Conservation (phyloP, 768 basidiomycete genomes). For the Boletus reticulatus region DNA sequence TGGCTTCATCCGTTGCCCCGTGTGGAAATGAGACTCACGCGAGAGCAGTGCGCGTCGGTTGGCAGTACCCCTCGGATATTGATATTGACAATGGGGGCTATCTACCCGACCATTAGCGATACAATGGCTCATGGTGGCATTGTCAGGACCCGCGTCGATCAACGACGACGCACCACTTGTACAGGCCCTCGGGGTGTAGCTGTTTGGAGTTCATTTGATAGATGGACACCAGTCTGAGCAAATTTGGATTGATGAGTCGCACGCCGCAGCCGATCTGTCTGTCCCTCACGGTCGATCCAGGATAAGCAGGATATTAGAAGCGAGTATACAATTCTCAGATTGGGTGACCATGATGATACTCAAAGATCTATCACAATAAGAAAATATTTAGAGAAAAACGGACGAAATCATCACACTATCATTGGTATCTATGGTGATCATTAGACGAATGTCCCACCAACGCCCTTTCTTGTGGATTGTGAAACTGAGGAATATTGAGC, state of each 20-base stretch:
- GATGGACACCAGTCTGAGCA: slow-evolving; percentile 35
- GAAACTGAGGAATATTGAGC: slow-evolving; percentile 19
- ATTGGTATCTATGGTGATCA: slow-evolving; percentile 53
- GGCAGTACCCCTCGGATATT: slow-evolving; percentile 42
- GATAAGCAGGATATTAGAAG: slow-evolving; percentile 41
- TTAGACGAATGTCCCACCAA: slow-evolving; percentile 48
- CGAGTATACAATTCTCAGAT: slow-evolving; percentile 42
- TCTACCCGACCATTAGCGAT: slow-evolving; percentile 31
- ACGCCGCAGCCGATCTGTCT: slow-evolving; percentile 37
- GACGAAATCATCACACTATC: slow-evolving; percentile 33
- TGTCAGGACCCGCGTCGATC: slow-evolving; percentile 36
- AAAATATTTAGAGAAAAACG: slow-evolving; percentile 34
- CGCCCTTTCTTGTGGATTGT: slow-evolving; percentile 45
- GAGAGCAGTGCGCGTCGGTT: slow-evolving; percentile 27
- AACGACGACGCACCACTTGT: slow-evolving; percentile 13
- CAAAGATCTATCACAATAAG: slow-evolving; percentile 45
- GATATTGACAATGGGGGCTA: slow-evolving; percentile 37
- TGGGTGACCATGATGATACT: slow-evolving; percentile 45
- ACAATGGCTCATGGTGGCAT: slow-evolving; percentile 1
- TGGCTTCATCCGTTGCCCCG: slow-evolving; percentile 28
- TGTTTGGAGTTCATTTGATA: slow-evolving; percentile 36
- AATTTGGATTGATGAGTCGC: slow-evolving; percentile 6
- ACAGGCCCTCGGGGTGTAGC: slow-evolving; percentile 32
- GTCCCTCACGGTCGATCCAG: slow-evolving; percentile 37
- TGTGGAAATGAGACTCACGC: slow-evolving; percentile 26